Evolutionary conservation across 116 monocot species (phyloP).

Genomic region (Posidonia oceanica): DNA sequence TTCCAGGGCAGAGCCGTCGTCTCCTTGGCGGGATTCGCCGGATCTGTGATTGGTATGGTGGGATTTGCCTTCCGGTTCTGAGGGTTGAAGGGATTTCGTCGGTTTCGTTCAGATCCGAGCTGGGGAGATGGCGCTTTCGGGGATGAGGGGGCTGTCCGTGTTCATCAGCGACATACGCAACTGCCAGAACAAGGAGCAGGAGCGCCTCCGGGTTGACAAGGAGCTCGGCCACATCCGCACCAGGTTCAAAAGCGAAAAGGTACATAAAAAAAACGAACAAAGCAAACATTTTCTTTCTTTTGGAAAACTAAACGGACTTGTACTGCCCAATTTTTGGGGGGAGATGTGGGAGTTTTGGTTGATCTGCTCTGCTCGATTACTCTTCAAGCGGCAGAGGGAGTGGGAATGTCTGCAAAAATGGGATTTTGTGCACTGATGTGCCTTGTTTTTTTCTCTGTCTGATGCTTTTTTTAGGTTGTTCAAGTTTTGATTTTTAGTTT

Average conservation of each 20-base stretch:
- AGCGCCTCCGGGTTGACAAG: constrained; percentile 89
- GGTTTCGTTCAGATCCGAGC: not conserved
- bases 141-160: constrained; percentile 94
- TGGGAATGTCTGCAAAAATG: too few relatives aligned
- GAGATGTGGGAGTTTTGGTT: too few relatives aligned
- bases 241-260: constrained; percentile 94
- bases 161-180: constrained; percentile 95
- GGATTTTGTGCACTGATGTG: too few relatives aligned
- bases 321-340: not conserved
- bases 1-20: not conserved
- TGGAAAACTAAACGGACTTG: not conserved
- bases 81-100: not conserved
- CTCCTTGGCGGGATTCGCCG: not conserved
- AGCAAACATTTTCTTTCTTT: not conserved
- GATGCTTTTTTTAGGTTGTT: too few relatives aligned
- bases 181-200: constrained; percentile 96
- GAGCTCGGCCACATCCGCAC: constrained; percentile 94
- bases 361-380: too few relatives aligned
- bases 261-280: not conserved
- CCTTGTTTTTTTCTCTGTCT: too few relatives aligned
- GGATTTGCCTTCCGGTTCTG: not conserved
- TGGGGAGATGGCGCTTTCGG: constrained; percentile 55
- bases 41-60: too few relatives aligned
- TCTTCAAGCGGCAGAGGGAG: too few relatives aligned
- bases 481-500: too few relatives aligned